Base-by-base conservation (phyloP, 345 rosid species). In the Linum usitatissimum region DNA sequence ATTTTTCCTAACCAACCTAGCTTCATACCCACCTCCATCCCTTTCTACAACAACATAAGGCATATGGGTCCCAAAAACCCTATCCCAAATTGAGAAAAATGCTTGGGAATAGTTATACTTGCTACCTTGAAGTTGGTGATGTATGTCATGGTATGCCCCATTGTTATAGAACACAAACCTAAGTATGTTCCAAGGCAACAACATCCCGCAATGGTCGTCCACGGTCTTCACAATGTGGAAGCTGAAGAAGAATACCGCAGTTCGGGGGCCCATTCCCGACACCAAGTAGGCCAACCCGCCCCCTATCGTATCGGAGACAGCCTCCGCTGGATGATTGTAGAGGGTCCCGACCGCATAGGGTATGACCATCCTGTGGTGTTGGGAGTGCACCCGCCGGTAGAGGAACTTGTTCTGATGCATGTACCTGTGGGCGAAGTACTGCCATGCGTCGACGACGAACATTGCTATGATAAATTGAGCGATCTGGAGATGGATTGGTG, bases 101-200 rank as follows among this genome's bases (percentile, higher is more conserved):
- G 95, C 88, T 70, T 87, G 95, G 54, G 95, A 81, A 67, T 85
- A 85, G 65, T 87, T 87, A 71, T 69, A 83, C 75, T 84, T 87
- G 4, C 79, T 75, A 60, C 88, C 91, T 31, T 76, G 90, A 45
- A 85, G 82, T 64, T 83, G 95, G 71, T 83, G 95, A 56, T 85
- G 91, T 61, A 85, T 70, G 74, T 85, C 95, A 13, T 87, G 88
- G 65, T 79, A 86, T 18, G 88, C 88, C 31, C 80, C 77, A 76
- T 86, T 83, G 71, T 83, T 83, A 72, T 75, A 75, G 73, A 86
- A 81, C 60, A 34, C 38, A 34, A 77, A 63, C 15, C 75, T 61
- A 56, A 81, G 92, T 75, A 86, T 65, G 67, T 81, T 86, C 51
- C 51, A 45, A 9, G 51, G 51, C 51, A 86, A 70, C 80, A 84